These are phyloP conservation scores for Penicillium hordei DNA, from an alignment of 2,329 filamentous ascomycete species.

Conservation along the genomic window DNA sequence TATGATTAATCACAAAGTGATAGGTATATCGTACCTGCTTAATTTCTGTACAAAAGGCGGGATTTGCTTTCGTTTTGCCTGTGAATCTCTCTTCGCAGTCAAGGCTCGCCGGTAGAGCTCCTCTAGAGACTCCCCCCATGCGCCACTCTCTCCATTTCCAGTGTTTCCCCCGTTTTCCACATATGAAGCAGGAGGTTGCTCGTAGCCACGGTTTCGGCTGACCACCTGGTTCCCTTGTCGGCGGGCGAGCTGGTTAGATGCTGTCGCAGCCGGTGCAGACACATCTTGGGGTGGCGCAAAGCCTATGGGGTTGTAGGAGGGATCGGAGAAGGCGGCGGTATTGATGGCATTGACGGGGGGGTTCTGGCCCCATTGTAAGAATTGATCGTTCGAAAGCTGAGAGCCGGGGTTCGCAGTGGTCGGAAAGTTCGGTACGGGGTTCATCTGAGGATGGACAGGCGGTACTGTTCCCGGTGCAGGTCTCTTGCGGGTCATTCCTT, in stretches of 20 bases:
- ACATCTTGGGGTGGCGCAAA: conserved; percentile 50
- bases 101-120: conserved; percentile 76
- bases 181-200: conserved; percentile 34
- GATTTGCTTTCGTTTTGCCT: conserved; percentile 89
- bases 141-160: conserved; percentile 37
- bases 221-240: conserved; percentile 36
- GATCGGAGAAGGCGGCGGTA: conserved; percentile 39
- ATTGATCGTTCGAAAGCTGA: conserved; percentile 53
- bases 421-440: conserved; percentile 51
- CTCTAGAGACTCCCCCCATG: conserved; percentile 65
- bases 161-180: conserved; percentile 28
- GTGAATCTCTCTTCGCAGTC: conserved; percentile 81
- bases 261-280: conserved; percentile 47
- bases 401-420: conserved; percentile 41
- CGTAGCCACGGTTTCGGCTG: conserved; percentile 40
- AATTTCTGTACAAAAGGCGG: conserved; percentile 97
- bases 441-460: conserved; percentile 56
- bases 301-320: conserved; percentile 38
- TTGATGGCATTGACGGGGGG: conserved; percentile 34
- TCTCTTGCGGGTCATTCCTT: conserved; percentile 63
- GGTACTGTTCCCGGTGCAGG: conserved; percentile 70
- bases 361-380: conserved; percentile 56
- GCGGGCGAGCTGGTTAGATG: conserved; percentile 45
- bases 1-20: background rate
- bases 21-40: conserved; percentile 69